These are phyloP conservation scores for Daldinia grandis DNA, from an alignment of 495 filamentous ascomycete genomes.

Conservation along the genomic window DNA sequence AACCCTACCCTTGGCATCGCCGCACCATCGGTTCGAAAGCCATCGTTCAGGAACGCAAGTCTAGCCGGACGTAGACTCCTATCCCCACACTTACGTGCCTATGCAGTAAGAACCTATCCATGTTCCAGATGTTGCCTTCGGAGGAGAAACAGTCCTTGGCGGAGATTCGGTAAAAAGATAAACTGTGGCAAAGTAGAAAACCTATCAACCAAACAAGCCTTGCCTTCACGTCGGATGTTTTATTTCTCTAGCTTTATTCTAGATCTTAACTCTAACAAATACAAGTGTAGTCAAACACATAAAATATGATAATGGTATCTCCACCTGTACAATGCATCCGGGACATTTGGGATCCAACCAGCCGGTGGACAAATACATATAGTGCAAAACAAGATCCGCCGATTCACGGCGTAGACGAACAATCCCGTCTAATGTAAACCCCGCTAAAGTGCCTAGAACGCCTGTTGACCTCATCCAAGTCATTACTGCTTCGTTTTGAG, in stretches of 20 bases:
- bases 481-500: constrained; percentile 21
- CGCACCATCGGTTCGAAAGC: constrained; percentile 33
- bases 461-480: constrained; percentile 40
- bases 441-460: constrained; percentile 30
- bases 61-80: constrained; percentile 4
- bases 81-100: background rate
- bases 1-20: constrained; percentile 34
- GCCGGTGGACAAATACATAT: constrained; percentile 11
- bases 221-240: background rate
- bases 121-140: background rate
- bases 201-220: background rate
- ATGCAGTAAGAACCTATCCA: background rate
- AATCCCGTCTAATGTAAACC: constrained; percentile 15
- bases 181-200: background rate
- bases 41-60: constrained; percentile 21
- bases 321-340: constrained; percentile 23
- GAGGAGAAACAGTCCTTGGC: background rate
- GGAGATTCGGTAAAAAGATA: background rate
- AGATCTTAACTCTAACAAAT: constrained; percentile 10
- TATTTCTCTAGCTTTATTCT: constrained; percentile 11
- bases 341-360: constrained; percentile 11
- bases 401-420: constrained; percentile 30
- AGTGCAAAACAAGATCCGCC: constrained; percentile 21
- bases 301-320: constrained; percentile 31
- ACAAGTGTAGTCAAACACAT: constrained; percentile 7